phyloP scores from a whole-genome alignment of 371 early-diverging fungal species.

The Chytridiales sp. region DNA sequence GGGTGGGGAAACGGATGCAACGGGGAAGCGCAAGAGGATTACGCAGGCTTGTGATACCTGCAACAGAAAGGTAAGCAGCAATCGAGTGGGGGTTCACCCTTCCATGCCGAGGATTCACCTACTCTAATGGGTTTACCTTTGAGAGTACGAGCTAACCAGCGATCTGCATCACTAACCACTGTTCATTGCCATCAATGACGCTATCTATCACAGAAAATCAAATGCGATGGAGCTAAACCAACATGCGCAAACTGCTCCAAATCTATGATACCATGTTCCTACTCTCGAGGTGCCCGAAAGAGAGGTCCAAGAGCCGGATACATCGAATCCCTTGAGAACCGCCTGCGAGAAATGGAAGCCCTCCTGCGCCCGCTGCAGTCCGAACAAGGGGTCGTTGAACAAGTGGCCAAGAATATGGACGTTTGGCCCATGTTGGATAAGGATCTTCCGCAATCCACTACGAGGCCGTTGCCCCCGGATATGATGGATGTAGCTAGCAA shows the following conservation, averaged over 20 bases:
- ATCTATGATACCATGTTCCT: conserved; percentile 65
- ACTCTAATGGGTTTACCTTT: background rate
- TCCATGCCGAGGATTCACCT: background rate
- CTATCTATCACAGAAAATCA: conserved; percentile 51
- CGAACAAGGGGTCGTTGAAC: background rate
- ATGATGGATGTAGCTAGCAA: too few relatives aligned
- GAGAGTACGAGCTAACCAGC: background rate
- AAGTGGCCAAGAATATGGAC: conserved; percentile 9
- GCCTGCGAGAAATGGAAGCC: conserved; percentile 43
- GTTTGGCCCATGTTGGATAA: conserved; percentile 16
- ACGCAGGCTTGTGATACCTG: conserved; percentile 82
- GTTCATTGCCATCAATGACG: background rate
- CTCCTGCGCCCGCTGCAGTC: conserved; percentile 24
- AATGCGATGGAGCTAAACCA: conserved; percentile 80
- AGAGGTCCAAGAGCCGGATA: conserved; percentile 42
- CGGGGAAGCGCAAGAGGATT: conserved; percentile 58
- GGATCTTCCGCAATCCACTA: too few relatives aligned
- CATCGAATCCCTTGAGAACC: conserved; percentile 39
- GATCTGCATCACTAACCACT: background rate
- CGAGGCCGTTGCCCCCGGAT: too few relatives aligned
- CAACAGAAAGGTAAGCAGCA: conserved; percentile 71
- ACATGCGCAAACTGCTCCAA: conserved; percentile 77
- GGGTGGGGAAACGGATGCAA: background rate
- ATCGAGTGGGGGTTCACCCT: background rate
- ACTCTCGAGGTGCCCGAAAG: conserved; percentile 67